Evolutionary conservation across 2,329 filamentous ascomycete genomes (phyloP).

Genomic region (Arthrobotrys iridis): DNA sequence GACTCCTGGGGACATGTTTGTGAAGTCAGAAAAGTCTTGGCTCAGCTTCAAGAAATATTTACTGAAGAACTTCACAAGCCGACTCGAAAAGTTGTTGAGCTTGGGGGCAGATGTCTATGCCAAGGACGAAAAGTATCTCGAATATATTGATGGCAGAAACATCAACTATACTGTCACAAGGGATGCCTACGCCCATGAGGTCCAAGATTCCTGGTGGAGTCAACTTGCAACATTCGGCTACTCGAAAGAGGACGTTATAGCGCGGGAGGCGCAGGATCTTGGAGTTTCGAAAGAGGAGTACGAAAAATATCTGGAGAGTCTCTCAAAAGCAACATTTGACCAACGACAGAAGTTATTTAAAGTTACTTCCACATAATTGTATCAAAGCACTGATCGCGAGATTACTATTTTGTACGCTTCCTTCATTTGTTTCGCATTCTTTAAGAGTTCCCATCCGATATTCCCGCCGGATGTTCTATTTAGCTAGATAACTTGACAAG

Average conservation of each 20-base stretch:
- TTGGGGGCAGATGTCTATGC: constrained; percentile 38
- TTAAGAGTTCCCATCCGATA: no score
- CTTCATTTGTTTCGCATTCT: no score
- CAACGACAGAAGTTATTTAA: not conserved
- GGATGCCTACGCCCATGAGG: constrained; percentile 10
- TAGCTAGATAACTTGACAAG: no score
- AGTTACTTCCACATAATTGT: not conserved
- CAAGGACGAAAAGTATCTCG: not conserved
- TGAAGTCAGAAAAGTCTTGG: constrained; percentile 12
- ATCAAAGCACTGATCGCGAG: not conserved
- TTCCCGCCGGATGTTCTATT: no score
- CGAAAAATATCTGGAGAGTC: constrained; percentile 16
- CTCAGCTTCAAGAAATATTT: not conserved
- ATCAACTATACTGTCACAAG: constrained; percentile 26
- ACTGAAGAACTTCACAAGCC: not conserved
- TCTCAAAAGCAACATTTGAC: constrained; percentile 1
- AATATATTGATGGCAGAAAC: constrained; percentile 6
- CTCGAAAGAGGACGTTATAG: not conserved
- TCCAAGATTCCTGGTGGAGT: constrained; percentile 43
- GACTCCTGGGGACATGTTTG: not conserved
- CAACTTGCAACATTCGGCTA: not conserved
- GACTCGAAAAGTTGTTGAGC: not conserved
- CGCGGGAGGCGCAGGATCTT: constrained; percentile 20
- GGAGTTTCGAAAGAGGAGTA: constrained; percentile 5
- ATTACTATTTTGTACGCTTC: no score